phyloP scores from a whole-genome alignment of 2,329 filamentous ascomycete species.

The Colletotrichum abscissum region DNA sequence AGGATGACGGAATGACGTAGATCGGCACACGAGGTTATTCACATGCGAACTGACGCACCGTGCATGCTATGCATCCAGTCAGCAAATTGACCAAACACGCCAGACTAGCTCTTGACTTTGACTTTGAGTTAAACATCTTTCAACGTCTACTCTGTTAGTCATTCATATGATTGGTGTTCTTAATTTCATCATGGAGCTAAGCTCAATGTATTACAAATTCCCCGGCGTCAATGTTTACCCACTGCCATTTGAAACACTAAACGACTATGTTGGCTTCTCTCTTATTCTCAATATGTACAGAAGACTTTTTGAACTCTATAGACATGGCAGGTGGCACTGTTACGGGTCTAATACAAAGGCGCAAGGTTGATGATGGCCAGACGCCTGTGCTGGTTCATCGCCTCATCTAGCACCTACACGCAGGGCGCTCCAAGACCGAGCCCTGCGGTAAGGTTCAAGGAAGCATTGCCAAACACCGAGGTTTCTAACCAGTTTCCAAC shows the following conservation, averaged over 20 bases:
- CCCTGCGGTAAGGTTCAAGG: background rate
- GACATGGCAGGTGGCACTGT: background rate
- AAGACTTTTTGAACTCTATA: background rate
- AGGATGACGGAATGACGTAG: conserved; percentile 16
- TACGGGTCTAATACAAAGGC: background rate
- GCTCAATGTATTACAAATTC: no score
- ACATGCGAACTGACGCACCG: background rate
- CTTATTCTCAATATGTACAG: no score
- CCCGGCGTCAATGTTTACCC: no score
- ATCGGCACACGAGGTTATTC: conserved; percentile 2
- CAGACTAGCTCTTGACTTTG: no score
- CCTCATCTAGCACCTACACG: background rate
- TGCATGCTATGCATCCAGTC: background rate
- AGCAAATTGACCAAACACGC: no score
- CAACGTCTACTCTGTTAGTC: no score
- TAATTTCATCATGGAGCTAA: no score
- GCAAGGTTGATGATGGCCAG: background rate
- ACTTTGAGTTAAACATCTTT: no score
- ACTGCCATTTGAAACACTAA: no score
- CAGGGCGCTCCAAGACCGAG: background rate
- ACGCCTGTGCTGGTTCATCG: background rate
- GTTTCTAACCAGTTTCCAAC: background rate
- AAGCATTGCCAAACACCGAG: background rate
- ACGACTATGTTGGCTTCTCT: no score
- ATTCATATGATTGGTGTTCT: no score